These are phyloP conservation scores for Lolium rigidum DNA, from an alignment of 176 grass and related monocot species.

Conservation along the genomic window DNA sequence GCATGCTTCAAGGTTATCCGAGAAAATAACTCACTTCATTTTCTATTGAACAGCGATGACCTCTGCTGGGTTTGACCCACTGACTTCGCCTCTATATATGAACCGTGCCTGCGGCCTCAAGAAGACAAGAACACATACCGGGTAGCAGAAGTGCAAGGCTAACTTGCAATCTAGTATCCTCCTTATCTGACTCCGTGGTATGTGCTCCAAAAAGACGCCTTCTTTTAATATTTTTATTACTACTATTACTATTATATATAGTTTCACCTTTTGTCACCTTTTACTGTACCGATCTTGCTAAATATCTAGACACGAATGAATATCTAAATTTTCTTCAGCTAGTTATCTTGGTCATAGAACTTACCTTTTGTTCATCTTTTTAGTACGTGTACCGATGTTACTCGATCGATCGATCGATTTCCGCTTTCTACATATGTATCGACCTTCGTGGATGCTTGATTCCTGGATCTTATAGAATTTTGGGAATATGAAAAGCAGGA, in stretches of 20 bases:
- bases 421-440: too few relatives aligned
- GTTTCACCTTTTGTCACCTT: constrained; percentile 24
- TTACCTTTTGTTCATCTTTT: background rate
- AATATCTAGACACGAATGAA: constrained; percentile 16
- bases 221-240: background rate
- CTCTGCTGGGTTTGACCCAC: background rate
- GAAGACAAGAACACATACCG: background rate
- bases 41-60: background rate
- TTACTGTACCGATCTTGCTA: constrained; percentile 21
- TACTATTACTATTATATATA: too few relatives aligned
- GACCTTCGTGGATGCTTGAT: background rate
- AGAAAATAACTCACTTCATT: background rate
- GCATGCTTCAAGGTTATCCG: background rate
- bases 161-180: background rate
- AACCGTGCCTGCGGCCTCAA: background rate
- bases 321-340: background rate
- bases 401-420: background rate
- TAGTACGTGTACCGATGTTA: too few relatives aligned
- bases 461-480: background rate
- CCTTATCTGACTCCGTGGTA: constrained; percentile 25
- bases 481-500: background rate
- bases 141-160: background rate
- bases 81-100: constrained; percentile 20
- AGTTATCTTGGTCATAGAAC: background rate
- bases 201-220: background rate